Conservation (phyloP, 1,284 basidiomycete genomes). For the Butyriboletus regius region DNA sequence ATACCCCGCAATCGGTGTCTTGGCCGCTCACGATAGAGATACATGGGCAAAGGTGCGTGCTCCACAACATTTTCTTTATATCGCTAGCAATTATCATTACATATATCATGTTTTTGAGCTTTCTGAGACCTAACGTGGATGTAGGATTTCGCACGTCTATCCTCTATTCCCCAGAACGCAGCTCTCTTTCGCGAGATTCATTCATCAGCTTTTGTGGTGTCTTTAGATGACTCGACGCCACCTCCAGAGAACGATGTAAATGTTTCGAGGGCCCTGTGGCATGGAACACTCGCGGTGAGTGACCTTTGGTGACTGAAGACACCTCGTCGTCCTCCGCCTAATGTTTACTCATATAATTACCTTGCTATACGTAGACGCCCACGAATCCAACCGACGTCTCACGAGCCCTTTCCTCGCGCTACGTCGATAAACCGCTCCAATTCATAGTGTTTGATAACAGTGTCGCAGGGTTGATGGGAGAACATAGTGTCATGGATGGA, state of each 20-base stretch:
- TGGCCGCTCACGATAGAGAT: slow-evolving; percentile 75
- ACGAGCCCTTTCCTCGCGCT: slow-evolving; percentile 60
- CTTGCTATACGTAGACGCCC: slow-evolving; percentile 8
- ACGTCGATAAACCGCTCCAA: slow-evolving; percentile 80
- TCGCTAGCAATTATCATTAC: not conserved
- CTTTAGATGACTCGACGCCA: slow-evolving; percentile 60
- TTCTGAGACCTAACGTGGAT: not conserved
- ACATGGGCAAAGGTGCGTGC: slow-evolving; percentile 67
- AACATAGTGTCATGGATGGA: slow-evolving; percentile 89
- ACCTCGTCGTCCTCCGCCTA: not conserved
- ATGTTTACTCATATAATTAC: not conserved
- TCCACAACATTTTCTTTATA: not conserved
- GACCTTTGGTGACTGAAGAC: not conserved
- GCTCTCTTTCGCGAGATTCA: slow-evolving; percentile 66
- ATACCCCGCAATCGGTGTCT: slow-evolving; percentile 66
- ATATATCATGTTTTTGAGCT: not conserved
- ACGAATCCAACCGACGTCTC: slow-evolving; percentile 12
- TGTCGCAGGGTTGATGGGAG: slow-evolving; percentile 78
- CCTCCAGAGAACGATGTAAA: slow-evolving; percentile 39
- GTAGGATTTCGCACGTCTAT: slow-evolving; percentile 59
- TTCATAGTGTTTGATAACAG: slow-evolving; percentile 76
- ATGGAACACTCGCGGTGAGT: slow-evolving; percentile 45
- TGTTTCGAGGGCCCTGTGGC: slow-evolving; percentile 66
- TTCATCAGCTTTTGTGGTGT: slow-evolving; percentile 74
- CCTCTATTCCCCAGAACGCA: slow-evolving; percentile 53